Conservation (phyloP, 495 filamentous ascomycete species). For the Niebla homalea region DNA sequence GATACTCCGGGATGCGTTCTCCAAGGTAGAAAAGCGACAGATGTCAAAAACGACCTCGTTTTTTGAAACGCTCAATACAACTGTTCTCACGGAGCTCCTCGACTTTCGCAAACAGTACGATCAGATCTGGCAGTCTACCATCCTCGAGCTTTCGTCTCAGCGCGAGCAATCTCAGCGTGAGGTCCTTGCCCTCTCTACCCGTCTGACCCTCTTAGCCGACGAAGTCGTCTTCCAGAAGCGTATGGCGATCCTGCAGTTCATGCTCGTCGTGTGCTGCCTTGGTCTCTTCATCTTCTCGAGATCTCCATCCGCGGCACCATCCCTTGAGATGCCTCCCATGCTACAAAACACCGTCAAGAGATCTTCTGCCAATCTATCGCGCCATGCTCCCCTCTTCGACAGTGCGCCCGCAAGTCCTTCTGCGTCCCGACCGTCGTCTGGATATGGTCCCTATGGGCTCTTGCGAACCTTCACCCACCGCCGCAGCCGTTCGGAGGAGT, state of each 20-base stretch:
- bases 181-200: constrained; percentile 63
- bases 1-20: constrained; percentile 81
- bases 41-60: constrained; percentile 69
- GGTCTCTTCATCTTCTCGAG: constrained; percentile 71
- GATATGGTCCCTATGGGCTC: constrained; percentile 23
- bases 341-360: constrained; percentile 43
- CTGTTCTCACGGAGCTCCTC: constrained; percentile 72
- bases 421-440: constrained; percentile 29
- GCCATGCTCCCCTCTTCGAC: constrained; percentile 25
- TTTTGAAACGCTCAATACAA: constrained; percentile 69
- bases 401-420: constrained; percentile 34
- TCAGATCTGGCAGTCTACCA: constrained; percentile 88
- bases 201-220: constrained; percentile 77
- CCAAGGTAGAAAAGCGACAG: constrained; percentile 80
- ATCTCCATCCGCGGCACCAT: constrained; percentile 21
- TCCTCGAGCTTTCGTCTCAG: constrained; percentile 80
- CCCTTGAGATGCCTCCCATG: constrained; percentile 39
- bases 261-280: constrained; percentile 78
- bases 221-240: constrained; percentile 94
- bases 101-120: constrained; percentile 79
- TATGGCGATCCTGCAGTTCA: constrained; percentile 77
- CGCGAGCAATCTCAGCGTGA: constrained; percentile 68
- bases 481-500: constrained; percentile 25
- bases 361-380: constrained; percentile 22
- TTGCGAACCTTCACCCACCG: constrained; percentile 6